phyloP scores from a whole-genome alignment of 768 basidiomycete species.

The Rhizopogon roseolus region DNA sequence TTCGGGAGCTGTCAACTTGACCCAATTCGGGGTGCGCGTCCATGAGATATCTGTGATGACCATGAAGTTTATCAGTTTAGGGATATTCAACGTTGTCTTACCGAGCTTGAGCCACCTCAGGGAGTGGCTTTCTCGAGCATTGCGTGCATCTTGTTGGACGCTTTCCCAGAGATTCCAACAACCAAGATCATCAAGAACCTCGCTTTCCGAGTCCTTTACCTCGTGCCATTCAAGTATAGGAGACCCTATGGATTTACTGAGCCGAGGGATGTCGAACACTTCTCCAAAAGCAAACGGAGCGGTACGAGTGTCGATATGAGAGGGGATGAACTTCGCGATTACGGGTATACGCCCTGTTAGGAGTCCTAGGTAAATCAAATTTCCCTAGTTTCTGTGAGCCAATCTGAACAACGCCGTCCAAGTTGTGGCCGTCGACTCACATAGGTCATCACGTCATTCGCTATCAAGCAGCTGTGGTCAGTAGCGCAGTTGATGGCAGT shows the following conservation, averaged over 20 bases:
- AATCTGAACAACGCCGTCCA: not conserved
- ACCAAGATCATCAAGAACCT: slow-evolving; percentile 22
- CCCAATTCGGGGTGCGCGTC: slow-evolving; percentile 17
- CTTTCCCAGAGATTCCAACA: slow-evolving; percentile 19
- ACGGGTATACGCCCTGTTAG: slow-evolving; percentile 59
- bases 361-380: slow-evolving; percentile 55
- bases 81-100: not conserved
- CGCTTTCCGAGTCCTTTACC: slow-evolving; percentile 44
- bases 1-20: slow-evolving; percentile 12
- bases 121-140: slow-evolving; percentile 8
- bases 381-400: slow-evolving; percentile 37
- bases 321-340: slow-evolving; percentile 52
- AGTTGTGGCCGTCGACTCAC: slow-evolving; percentile 26
- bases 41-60: slow-evolving; percentile 30
- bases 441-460: slow-evolving; percentile 77
- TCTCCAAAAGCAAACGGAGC: slow-evolving; percentile 52
- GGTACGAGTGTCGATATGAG: slow-evolving; percentile 47
- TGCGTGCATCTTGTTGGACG: slow-evolving; percentile 10
- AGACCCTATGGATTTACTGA: slow-evolving; percentile 36
- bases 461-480: slow-evolving; percentile 27
- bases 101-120: slow-evolving; percentile 6
- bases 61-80: slow-evolving; percentile 30
- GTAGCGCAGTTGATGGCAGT: not conserved
- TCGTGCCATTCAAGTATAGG: slow-evolving; percentile 63
- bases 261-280: slow-evolving; percentile 55